phyloP scores from a whole-genome alignment of 2,329 filamentous ascomycete genomes.

The Diaporthe sp. region DNA sequence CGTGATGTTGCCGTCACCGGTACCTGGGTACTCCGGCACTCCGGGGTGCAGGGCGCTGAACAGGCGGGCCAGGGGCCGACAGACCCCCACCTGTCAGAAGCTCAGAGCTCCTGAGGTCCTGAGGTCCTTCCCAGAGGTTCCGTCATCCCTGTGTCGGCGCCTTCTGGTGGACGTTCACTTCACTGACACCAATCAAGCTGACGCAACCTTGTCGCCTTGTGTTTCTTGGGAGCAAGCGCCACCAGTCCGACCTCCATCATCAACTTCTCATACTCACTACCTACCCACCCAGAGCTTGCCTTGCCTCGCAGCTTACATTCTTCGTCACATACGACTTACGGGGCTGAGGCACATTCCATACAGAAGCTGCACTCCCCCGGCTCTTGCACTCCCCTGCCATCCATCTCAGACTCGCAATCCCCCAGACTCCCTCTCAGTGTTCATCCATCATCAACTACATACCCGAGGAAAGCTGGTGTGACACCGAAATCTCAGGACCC shows the following conservation, averaged over 20 bases:
- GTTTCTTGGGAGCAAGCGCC: background rate
- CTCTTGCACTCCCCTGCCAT: background rate
- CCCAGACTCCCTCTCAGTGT: background rate
- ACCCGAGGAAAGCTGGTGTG: background rate
- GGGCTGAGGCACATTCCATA: background rate
- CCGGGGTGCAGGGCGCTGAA: background rate
- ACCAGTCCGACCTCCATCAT: background rate
- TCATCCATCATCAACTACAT: background rate
- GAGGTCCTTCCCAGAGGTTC: background rate
- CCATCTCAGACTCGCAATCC: background rate
- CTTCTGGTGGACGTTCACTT: background rate
- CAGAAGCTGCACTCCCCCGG: background rate
- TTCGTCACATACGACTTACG: background rate
- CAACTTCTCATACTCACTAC: background rate
- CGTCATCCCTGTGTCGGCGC: slow-evolving; percentile 2
- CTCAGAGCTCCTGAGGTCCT: background rate
- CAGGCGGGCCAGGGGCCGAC: background rate
- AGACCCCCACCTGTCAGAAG: slow-evolving; percentile 7
- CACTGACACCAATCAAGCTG: slow-evolving; percentile 21
- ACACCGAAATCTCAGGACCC: background rate
- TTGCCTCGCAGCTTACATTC: background rate
- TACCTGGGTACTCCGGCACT: background rate
- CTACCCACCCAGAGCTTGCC: background rate
- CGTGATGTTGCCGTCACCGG: background rate
- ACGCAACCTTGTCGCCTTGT: slow-evolving; percentile 21